These are phyloP conservation scores for Xylaria nigripes DNA, from an alignment of 495 filamentous ascomycete species.

Conservation along the genomic window DNA sequence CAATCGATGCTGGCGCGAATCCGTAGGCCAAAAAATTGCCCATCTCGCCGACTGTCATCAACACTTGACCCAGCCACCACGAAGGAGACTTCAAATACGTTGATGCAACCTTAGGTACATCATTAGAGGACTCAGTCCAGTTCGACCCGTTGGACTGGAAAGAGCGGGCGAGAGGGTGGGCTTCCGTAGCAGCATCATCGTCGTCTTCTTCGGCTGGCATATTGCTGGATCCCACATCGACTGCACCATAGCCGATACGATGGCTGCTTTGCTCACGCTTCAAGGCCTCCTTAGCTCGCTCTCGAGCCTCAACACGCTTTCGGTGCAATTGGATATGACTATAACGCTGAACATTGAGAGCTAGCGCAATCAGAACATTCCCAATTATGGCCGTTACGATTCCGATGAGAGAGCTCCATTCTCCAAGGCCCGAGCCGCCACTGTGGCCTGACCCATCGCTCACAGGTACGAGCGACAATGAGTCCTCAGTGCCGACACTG, in stretches of 20 bases:
- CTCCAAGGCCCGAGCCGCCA: constrained; percentile 44
- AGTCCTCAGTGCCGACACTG: not conserved
- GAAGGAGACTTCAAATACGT: constrained; percentile 80
- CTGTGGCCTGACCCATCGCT: constrained; percentile 32
- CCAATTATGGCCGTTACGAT: constrained; percentile 86
- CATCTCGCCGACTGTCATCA: constrained; percentile 88
- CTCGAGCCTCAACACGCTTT: constrained; percentile 28
- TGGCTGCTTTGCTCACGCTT: constrained; percentile 27
- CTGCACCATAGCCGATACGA: constrained; percentile 20
- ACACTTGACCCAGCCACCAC: constrained; percentile 87
- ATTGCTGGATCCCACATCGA: constrained; percentile 4
- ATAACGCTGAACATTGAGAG: constrained; percentile 93
- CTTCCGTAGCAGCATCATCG: constrained; percentile 32
- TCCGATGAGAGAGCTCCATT: constrained; percentile 91
- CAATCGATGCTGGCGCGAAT: constrained; percentile 96
- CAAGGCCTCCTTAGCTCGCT: constrained; percentile 46
- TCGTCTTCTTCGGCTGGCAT: constrained; percentile 19
- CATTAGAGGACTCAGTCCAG: constrained; percentile 27
- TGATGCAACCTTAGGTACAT: constrained; percentile 29
- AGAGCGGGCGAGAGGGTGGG: constrained; percentile 41
- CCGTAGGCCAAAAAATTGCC: constrained; percentile 98
- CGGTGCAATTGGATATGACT: constrained; percentile 72
- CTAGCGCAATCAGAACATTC: constrained; percentile 87
- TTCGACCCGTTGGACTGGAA: constrained; percentile 36
- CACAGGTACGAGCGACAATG: constrained; percentile 9